Conservation (phyloP, 495 filamentous ascomycete genomes). For the Aspergillus cavernicola region DNA sequence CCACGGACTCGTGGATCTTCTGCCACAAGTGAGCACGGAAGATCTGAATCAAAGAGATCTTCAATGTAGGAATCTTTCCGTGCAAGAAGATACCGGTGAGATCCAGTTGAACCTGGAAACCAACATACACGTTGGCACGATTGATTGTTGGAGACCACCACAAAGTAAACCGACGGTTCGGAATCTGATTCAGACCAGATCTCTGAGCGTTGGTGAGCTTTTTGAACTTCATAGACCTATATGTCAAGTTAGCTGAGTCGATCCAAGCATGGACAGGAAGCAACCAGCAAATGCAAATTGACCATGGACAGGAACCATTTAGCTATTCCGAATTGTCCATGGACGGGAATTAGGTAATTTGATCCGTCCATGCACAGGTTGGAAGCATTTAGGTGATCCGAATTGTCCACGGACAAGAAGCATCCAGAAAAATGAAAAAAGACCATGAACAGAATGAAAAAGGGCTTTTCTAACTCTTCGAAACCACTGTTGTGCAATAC, state of each 20-base stretch:
- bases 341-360: not conserved
- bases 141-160: slow-evolving; percentile 92
- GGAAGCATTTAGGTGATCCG: no score
- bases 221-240: slow-evolving; percentile 87
- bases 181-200: slow-evolving; percentile 98
- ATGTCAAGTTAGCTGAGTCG: not conserved
- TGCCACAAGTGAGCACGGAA: slow-evolving; percentile 99
- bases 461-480: slow-evolving; percentile 45
- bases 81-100: slow-evolving; percentile 99
- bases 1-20: slow-evolving; percentile 98
- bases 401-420: no score
- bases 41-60: slow-evolving; percentile 98
- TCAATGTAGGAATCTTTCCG: slow-evolving; percentile 97
- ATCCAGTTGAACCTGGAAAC: slow-evolving; percentile 99
- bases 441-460: not conserved
- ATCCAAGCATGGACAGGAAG: no score
- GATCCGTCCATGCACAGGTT: no score
- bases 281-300: no score
- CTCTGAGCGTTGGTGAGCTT: slow-evolving; percentile 98
- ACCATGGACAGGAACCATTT: no score
- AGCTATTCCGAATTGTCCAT: not conserved
- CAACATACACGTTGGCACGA: slow-evolving; percentile 60
- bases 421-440: no score
- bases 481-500: slow-evolving; percentile 56
- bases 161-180: slow-evolving; percentile 97